A percentile compares a stretch with the other conserved stretches of the same genome.
These are phyloP conservation scores for Oryza longistaminata DNA, from an alignment of 176 grass and related monocot genomes.

Conservation along the genomic window DNA sequence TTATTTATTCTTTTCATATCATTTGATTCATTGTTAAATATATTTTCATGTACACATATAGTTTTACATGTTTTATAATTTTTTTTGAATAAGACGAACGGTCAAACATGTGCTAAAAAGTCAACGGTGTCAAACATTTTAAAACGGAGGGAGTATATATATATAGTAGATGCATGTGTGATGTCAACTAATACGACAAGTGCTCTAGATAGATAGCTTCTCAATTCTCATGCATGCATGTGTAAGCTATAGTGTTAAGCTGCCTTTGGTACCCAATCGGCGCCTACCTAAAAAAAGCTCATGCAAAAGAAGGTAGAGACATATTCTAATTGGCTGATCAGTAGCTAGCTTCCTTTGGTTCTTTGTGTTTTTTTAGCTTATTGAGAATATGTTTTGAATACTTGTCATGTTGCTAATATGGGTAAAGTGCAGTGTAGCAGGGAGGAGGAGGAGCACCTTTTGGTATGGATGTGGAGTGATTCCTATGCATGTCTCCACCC, in stretches of 20 bases:
- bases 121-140: too few species aligned
- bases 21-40: too few species aligned
- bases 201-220: background rate
- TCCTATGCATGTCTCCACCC: too few species aligned
- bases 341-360: background rate
- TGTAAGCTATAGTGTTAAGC: background rate
- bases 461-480: too few species aligned
- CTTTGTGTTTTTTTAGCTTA: background rate
- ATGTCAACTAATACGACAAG: constrained; percentile 47
- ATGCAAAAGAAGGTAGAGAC: constrained; percentile 4
- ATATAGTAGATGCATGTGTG: constrained; percentile 2
- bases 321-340: background rate
- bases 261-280: background rate
- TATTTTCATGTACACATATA: too few species aligned
- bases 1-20: too few species aligned
- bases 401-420: background rate
- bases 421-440: background rate
- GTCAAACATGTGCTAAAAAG: too few species aligned
- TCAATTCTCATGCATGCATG: background rate
- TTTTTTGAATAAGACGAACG: too few species aligned
- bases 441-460: background rate
- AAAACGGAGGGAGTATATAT: too few species aligned
- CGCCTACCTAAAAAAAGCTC: constrained; percentile 28
- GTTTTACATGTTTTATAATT: too few species aligned
- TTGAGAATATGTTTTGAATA: background rate